These are phyloP conservation scores for Saccharomycopsis sp. DNA, from an alignment of 805 yeast genomes.

Conservation along the genomic window DNA sequence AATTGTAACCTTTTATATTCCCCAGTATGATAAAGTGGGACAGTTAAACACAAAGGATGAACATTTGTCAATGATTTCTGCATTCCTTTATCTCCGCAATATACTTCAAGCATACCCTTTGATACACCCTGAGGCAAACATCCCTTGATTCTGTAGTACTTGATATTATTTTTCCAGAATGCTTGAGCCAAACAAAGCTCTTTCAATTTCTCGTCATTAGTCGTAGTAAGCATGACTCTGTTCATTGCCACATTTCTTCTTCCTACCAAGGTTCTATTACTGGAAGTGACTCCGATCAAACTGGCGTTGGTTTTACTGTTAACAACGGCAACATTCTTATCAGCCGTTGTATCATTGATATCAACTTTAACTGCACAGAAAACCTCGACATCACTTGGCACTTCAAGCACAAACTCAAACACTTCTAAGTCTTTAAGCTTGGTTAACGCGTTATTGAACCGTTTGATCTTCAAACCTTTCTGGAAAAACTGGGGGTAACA, in stretches of 20 bases:
- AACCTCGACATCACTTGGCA: slow-evolving; percentile 67
- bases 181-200: slow-evolving; percentile 71
- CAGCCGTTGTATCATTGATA: slow-evolving; percentile 24
- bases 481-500: slow-evolving; percentile 75
- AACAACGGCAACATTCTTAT: neutral
- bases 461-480: slow-evolving; percentile 50
- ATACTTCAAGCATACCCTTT: slow-evolving; percentile 70
- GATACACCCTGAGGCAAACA: slow-evolving; percentile 62
- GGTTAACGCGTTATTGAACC: slow-evolving; percentile 72
- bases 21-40: slow-evolving; percentile 73
- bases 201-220: slow-evolving; percentile 34
- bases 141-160: slow-evolving; percentile 76
- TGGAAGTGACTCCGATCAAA: slow-evolving; percentile 12
- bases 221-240: slow-evolving; percentile 5
- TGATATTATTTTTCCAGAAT: slow-evolving; percentile 56
- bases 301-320: neutral
- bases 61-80: slow-evolving; percentile 50
- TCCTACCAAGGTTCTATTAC: slow-evolving; percentile 18
- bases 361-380: slow-evolving; percentile 52
- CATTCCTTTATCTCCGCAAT: slow-evolving; percentile 57
- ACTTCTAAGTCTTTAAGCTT: slow-evolving; percentile 69
- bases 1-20: slow-evolving; percentile 55
- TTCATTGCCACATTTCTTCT: slow-evolving; percentile 7
- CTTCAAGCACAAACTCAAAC: slow-evolving; percentile 67
- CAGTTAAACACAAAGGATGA: slow-evolving; percentile 64